Conservation (phyloP, 2,329 filamentous ascomycete species). For the Aphanoascus verrucosus region DNA sequence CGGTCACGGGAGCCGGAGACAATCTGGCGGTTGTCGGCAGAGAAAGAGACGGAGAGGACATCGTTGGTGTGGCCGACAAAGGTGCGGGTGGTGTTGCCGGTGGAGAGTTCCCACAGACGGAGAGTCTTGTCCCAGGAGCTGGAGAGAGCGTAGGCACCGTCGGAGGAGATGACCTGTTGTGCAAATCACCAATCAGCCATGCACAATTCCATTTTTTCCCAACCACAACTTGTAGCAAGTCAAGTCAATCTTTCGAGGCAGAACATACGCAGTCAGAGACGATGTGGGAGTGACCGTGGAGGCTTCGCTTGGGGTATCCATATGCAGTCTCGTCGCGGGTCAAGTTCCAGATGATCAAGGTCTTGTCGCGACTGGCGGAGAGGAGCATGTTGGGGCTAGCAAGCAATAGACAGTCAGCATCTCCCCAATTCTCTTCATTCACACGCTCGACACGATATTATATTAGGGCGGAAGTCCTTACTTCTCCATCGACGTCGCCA, state of each 20-base stretch:
- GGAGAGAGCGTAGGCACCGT: conserved; percentile 97
- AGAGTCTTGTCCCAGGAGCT: conserved; percentile 99
- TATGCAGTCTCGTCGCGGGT: conserved; percentile 97
- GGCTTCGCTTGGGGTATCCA: conserved; percentile 97
- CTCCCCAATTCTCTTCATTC: conserved; percentile 14
- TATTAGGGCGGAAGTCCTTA: conserved; percentile 40
- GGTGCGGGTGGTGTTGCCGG: conserved; percentile 90
- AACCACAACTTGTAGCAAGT: background rate
- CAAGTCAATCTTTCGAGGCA: conserved; percentile 4
- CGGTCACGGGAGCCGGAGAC: conserved; percentile 97
- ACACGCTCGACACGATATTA: background rate
- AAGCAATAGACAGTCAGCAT: conserved; percentile 28
- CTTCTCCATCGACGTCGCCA: conserved; percentile 99
- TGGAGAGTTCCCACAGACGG: conserved; percentile 97
- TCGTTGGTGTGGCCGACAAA: conserved; percentile 99
- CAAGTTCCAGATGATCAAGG: conserved; percentile 99
- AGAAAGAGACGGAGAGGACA: conserved; percentile 99
- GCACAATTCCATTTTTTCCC: background rate
- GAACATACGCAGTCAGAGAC: conserved; percentile 97
- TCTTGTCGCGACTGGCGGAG: conserved; percentile 95
- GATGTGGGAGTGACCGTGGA: conserved; percentile 98
- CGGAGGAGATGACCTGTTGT: conserved; percentile 87
- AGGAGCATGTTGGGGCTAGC: conserved; percentile 97
- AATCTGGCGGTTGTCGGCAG: conserved; percentile 99
- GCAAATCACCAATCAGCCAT: conserved; percentile 25